Conservation (phyloP, 805 yeast species). For the Ogataea degrootiae region DNA sequence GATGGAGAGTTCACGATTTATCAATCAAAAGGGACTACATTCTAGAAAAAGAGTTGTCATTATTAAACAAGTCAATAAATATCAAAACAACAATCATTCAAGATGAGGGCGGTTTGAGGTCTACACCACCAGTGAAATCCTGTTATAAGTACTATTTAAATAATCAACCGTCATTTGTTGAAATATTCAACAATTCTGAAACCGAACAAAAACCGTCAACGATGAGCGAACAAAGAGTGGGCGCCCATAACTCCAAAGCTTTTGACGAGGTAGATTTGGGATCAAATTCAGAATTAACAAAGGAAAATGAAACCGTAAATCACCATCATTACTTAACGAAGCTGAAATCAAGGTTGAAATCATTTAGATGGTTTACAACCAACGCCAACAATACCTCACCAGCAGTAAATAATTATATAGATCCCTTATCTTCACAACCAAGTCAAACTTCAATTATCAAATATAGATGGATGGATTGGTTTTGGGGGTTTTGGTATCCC, state of each 20-base stretch:
- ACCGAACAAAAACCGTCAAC: too few species aligned
- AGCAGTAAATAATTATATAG: background rate
- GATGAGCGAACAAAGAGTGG: too few species aligned
- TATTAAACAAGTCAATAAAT: conserved; percentile 10
- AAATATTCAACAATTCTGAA: conserved; percentile 9
- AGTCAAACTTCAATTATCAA: conserved; percentile 9
- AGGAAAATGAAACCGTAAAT: too few species aligned
- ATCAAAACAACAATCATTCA: conserved; percentile 15
- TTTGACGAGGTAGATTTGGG: too few species aligned
- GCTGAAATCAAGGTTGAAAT: too few species aligned
- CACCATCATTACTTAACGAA: too few species aligned
- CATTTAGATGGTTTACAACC: too few species aligned
- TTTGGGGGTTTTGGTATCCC: conserved; percentile 23
- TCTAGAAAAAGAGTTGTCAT: conserved; percentile 13
- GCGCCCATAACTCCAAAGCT: too few species aligned
- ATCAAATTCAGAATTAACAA: too few species aligned
- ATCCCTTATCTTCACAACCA: conserved; percentile 8
- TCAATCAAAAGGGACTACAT: conserved; percentile 9
- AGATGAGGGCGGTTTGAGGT: background rate
- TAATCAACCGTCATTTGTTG: conserved; percentile 15
- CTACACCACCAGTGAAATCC: background rate
- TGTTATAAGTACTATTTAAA: conserved; percentile 16
- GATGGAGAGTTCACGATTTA: conserved; percentile 7
- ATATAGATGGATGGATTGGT: conserved; percentile 18
- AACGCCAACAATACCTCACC: too few species aligned